A percentile compares a stretch with the other conserved stretches of the same genome.
phyloP scores from a whole-genome alignment of 108 stramenopile species.

The Skeletonema grethae region DNA sequence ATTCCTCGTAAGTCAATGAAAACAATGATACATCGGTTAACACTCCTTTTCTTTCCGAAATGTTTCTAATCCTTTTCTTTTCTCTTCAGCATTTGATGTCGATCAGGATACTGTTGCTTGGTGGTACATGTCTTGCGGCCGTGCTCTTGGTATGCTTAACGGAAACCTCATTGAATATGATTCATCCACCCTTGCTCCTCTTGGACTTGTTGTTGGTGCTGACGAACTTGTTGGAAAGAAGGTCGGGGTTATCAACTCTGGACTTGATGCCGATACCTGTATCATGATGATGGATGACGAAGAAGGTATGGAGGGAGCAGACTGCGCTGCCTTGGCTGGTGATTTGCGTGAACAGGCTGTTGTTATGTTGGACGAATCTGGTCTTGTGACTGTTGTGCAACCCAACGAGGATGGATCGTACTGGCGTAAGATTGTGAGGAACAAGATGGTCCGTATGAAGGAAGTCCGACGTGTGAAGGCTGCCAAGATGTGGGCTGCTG shows the following conservation, averaged over 20 bases:
- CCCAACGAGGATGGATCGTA: conserved; percentile 96
- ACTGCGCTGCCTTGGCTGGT: conserved; percentile 51
- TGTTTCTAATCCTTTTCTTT: background rate
- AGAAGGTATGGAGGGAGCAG: conserved; percentile 70
- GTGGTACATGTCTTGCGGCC: conserved; percentile 93
- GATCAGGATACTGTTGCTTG: conserved; percentile 72
- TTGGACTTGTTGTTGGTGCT: conserved; percentile 89
- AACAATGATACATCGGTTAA: background rate
- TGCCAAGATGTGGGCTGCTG: conserved; percentile 69
- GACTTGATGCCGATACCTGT: conserved; percentile 56
- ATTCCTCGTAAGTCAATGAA: conserved; percentile 32
- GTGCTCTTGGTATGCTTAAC: conserved; percentile 90
- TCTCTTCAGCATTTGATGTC: conserved; percentile 41
- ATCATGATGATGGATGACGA: conserved; percentile 41
- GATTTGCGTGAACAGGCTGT: conserved; percentile 67
- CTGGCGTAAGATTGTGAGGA: conserved; percentile 93
- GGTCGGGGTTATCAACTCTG: conserved; percentile 73
- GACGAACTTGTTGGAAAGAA: conserved; percentile 80
- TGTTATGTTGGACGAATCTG: conserved; percentile 56
- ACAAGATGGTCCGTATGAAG: conserved; percentile 88
- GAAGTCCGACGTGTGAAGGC: conserved; percentile 84
- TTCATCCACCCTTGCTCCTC: conserved; percentile 82
- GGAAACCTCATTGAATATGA: conserved; percentile 95
- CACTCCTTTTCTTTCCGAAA: background rate
- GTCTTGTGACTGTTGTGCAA: conserved; percentile 77